These are phyloP conservation scores for Oldenlandia corymbosa DNA, from an alignment of 257 asterid genomes.

Conservation along the genomic window DNA sequence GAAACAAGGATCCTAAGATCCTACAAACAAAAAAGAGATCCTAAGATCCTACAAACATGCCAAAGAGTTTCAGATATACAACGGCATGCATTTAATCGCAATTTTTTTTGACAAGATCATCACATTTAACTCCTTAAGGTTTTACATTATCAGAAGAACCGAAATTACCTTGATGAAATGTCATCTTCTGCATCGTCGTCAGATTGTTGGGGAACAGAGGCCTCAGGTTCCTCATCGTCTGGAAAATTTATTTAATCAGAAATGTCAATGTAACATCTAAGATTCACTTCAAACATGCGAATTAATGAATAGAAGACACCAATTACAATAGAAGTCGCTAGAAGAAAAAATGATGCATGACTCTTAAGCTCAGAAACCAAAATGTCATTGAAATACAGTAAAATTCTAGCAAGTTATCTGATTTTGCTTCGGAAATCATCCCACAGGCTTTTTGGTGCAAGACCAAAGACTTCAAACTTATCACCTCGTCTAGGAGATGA, in stretches of 20 bases:
- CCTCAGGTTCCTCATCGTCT: slow-evolving; percentile 66
- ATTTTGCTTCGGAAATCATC: background rate
- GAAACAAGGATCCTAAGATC: background rate
- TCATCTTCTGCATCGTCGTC: slow-evolving; percentile 64
- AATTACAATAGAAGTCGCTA: background rate
- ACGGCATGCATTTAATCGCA: background rate
- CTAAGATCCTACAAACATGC: background rate
- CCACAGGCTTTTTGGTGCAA: background rate
- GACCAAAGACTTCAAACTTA: background rate
- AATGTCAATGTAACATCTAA: background rate
- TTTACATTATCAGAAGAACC: slow-evolving; percentile 5
- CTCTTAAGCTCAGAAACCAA: background rate
- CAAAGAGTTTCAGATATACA: background rate
- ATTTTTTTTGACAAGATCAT: background rate
- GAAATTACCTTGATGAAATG: slow-evolving; percentile 66
- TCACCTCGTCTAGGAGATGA: background rate
- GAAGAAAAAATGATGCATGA: background rate
- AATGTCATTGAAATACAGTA: background rate
- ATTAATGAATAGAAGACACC: background rate
- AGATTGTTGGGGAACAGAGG: slow-evolving; percentile 53
- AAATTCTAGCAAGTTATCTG: background rate
- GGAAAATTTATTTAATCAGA: slow-evolving; percentile 14
- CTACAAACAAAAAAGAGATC: background rate
- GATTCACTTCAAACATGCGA: background rate
- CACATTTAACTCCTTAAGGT: background rate